Percentiles rank a stretch among this genome's conserved stretches.
Evolutionary conservation across 805 yeast species (phyloP).

Genomic region (Candida maesae): DNA sequence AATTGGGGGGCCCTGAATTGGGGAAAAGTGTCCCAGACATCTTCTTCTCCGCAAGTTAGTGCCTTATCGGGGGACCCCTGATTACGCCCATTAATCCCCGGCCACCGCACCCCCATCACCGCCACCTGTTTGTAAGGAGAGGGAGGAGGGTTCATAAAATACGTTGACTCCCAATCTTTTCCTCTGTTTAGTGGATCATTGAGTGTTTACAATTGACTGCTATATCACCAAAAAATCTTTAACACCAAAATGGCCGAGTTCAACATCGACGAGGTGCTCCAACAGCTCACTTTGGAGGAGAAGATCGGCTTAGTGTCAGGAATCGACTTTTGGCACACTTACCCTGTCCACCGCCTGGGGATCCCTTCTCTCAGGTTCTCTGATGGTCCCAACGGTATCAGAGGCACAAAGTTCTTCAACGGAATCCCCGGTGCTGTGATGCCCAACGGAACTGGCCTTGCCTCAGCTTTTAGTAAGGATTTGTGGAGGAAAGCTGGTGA

Average conservation of each 20-base stretch:
- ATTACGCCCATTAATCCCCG: too few relatives aligned
- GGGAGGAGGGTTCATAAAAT: too few relatives aligned
- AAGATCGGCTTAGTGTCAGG: conserved; percentile 34
- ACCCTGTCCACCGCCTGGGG: conserved; percentile 34
- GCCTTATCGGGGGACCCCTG: too few relatives aligned
- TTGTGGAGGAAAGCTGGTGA: conserved; percentile 44
- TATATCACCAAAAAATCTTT: too few relatives aligned
- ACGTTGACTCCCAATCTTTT: too few relatives aligned
- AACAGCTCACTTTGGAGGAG: conserved; percentile 24
- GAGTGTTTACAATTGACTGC: too few relatives aligned
- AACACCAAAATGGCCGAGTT: conserved; percentile 14
- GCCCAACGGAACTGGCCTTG: conserved; percentile 55
- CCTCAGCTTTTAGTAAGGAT: conserved; percentile 50
- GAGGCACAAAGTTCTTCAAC: conserved; percentile 54
- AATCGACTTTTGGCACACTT: conserved; percentile 48
- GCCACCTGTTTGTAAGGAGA: too few relatives aligned
- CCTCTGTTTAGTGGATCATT: too few relatives aligned
- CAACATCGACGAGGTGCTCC: conserved; percentile 24
- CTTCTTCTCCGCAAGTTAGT: too few relatives aligned
- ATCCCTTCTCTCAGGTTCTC: conserved; percentile 44
- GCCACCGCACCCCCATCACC: too few relatives aligned
- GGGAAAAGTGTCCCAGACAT: too few relatives aligned
- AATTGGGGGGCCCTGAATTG: too few relatives aligned
- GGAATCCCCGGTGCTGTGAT: conserved; percentile 52
- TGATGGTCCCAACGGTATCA: conserved; percentile 63